These are phyloP conservation scores for Suillus ampliporus DNA, from an alignment of 768 basidiomycete species.

Conservation along the genomic window DNA sequence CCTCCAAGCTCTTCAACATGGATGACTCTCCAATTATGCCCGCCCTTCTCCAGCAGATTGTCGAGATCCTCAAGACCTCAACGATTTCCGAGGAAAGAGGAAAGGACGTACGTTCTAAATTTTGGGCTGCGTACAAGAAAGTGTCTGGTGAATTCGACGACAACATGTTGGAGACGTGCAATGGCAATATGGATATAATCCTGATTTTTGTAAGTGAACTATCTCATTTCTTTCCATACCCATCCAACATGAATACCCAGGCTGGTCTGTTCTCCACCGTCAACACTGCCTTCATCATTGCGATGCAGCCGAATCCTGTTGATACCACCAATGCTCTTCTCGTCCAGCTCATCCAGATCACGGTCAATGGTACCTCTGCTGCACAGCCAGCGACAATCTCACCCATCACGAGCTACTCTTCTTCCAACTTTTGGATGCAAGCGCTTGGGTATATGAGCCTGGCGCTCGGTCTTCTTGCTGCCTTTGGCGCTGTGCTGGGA, in stretches of 20 bases:
- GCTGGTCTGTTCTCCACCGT: conserved; percentile 24
- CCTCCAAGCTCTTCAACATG: background rate
- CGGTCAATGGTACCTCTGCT: background rate
- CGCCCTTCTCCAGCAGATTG: background rate
- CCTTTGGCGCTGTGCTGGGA: conserved; percentile 20
- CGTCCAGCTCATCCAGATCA: conserved; percentile 14
- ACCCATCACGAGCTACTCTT: background rate
- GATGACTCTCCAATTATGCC: background rate
- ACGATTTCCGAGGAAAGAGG: background rate
- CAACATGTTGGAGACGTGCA: background rate
- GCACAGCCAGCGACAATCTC: background rate
- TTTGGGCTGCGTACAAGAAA: conserved; percentile 5
- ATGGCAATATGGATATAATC: conserved; percentile 1
- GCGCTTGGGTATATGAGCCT: conserved; percentile 18
- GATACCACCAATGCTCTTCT: conserved; percentile 18
- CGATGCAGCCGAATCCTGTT: conserved; percentile 18
- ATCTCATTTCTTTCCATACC: background rate
- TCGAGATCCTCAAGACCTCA: background rate
- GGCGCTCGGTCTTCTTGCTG: conserved; percentile 14
- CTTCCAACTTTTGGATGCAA: conserved; percentile 15
- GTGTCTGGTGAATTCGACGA: background rate
- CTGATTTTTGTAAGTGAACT: background rate
- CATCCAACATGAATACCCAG: background rate
- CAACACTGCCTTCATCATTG: conserved; percentile 18
- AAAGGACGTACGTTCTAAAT: background rate